A percentile compares a stretch with the other conserved stretches of the same genome.
Evolutionary conservation across 768 basidiomycete genomes (phyloP).

Genomic region (Dioszegia hungarica): DNA sequence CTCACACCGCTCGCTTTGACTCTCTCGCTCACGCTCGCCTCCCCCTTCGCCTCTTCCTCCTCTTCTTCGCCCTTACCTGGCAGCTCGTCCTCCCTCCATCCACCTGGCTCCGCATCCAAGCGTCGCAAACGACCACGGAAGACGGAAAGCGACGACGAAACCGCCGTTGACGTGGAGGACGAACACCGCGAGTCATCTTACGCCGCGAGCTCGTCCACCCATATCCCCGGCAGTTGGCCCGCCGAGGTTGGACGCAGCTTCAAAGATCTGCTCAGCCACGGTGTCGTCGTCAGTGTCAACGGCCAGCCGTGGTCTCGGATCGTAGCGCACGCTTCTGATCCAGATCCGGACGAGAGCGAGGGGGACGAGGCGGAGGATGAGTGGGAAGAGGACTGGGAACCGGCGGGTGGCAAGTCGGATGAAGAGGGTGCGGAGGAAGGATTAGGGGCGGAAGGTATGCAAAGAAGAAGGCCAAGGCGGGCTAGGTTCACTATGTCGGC

Average conservation of each 20-base stretch:
- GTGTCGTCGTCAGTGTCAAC: slow-evolving; percentile 47
- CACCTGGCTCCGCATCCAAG: slow-evolving; percentile 4
- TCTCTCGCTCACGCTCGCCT: slow-evolving; percentile 41
- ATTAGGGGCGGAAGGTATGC: slow-evolving; percentile 19
- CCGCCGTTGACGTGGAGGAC: slow-evolving; percentile 28
- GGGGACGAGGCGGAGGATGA: slow-evolving; percentile 11
- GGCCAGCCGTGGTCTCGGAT: slow-evolving; percentile 47
- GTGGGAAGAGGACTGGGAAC: slow-evolving; percentile 15
- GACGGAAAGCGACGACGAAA: slow-evolving; percentile 36
- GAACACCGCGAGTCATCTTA: slow-evolving; percentile 1
- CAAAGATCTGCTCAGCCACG: slow-evolving; percentile 46
- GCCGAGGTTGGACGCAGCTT: slow-evolving; percentile 20
- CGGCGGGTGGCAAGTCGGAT: slow-evolving; percentile 2
- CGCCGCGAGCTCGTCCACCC: too few relatives aligned
- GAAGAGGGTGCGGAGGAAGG: slow-evolving; percentile 7
- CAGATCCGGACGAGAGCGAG: slow-evolving; percentile 12
- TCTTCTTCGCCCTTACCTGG: slow-evolving; percentile 1
- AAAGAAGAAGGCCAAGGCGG: slow-evolving; percentile 26
- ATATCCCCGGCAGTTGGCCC: slow-evolving; percentile 14
- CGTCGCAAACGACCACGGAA: slow-evolving; percentile 13
- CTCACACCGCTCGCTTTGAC: slow-evolving; percentile 47
- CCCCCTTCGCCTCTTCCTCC: slow-evolving; percentile 2
- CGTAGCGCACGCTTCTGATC: slow-evolving; percentile 44
- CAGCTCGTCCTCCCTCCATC: neutral
- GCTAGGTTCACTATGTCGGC: slow-evolving; percentile 25